Base-by-base conservation (phyloP, 2,329 filamentous ascomycete species). In the Huntiella abstrusa region DNA sequence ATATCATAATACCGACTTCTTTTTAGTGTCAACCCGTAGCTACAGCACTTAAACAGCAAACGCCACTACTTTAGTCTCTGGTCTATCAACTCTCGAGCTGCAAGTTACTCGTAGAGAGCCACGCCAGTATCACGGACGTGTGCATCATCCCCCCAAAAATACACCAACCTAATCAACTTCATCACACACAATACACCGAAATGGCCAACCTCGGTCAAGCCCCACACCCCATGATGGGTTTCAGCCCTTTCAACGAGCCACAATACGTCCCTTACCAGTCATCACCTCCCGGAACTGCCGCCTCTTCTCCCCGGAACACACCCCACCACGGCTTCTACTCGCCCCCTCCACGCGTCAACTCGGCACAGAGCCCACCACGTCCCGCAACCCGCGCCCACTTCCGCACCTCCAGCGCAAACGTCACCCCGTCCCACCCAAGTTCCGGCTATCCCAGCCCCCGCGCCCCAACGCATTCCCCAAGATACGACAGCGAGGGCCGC, bases 401-500 rank as follows among this genome's bases (percentile, higher is more conserved):
- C 44, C 49, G 45, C 12, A 48, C 45, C 2, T 12, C 48, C 33
- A 51, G 45, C 22, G 33, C 34, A 16, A 41, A 41, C 16, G 47
- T 36, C n/a, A 46, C 47, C 2, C 47, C 43, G 11, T 39, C 43
- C 8, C 46, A 46, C 35, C 37, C 37, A 15, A 11, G 17, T 33
- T 33, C 13, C 39, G 47, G 42, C 3, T 49, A 46, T 22, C 35
- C 56, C 58, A 66, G 60, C 53, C 68, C 61, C 49, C 65, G 64
- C 55, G 65, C 63, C 49, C 66, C 64, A 36, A 63, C 66, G 50
- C 71, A 73, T 57, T 76, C 72, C 52, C 72, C 72, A 52, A 69
- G 72, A 55, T 76, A 72, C 64, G 74, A 69, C 59, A 75, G 71
- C 66, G 68, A 66, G 58, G 72, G 72, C 60, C 65, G 72, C 58